Evolutionary conservation across 2,329 filamentous ascomycete genomes (phyloP).

Genomic region (Fusarium anthophilum): DNA sequence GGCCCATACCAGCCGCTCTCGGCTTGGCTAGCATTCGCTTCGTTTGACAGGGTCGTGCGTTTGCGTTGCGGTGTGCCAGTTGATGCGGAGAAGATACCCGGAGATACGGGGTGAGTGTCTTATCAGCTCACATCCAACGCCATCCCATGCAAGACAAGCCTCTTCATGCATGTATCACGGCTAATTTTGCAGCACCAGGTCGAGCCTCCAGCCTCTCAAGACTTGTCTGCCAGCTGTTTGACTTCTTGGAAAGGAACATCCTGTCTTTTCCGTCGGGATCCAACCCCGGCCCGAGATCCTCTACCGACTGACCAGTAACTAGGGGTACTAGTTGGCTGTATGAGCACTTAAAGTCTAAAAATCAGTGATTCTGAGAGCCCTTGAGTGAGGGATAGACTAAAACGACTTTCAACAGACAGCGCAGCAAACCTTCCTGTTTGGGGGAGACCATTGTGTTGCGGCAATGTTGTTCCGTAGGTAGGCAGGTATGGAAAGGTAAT

Average conservation of each 20-base stretch:
- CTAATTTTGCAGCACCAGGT: not conserved
- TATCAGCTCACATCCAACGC: slow-evolving; percentile 28
- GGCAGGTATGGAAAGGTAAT: not conserved
- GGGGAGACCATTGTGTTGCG: not conserved
- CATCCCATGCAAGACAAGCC: not conserved
- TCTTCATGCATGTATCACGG: not conserved
- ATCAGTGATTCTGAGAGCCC: not conserved
- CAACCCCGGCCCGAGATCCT: slow-evolving; percentile 21
- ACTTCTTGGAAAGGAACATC: not conserved
- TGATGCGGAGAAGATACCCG: slow-evolving; percentile 19
- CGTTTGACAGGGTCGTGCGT: slow-evolving; percentile 8
- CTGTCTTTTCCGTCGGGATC: slow-evolving; percentile 26
- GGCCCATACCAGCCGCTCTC: slow-evolving; percentile 27
- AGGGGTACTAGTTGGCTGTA: not conserved
- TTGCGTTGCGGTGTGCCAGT: slow-evolving; percentile 23
- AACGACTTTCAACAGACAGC: slow-evolving; percentile 5
- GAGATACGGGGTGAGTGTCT: slow-evolving; percentile 8
- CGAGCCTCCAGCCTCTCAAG: not conserved
- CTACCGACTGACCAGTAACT: not conserved
- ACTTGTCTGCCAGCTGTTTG: not conserved
- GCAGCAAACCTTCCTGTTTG: slow-evolving; percentile 12
- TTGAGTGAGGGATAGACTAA: not conserved
- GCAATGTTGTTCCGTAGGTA: not conserved
- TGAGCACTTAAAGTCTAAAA: not conserved
- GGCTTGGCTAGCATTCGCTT: slow-evolving; percentile 17